Evolutionary conservation across 805 yeast genomes (phyloP), one percentile per base, ranked within the genome.

Genomic region (Blastobotrys attinorum): DNA sequence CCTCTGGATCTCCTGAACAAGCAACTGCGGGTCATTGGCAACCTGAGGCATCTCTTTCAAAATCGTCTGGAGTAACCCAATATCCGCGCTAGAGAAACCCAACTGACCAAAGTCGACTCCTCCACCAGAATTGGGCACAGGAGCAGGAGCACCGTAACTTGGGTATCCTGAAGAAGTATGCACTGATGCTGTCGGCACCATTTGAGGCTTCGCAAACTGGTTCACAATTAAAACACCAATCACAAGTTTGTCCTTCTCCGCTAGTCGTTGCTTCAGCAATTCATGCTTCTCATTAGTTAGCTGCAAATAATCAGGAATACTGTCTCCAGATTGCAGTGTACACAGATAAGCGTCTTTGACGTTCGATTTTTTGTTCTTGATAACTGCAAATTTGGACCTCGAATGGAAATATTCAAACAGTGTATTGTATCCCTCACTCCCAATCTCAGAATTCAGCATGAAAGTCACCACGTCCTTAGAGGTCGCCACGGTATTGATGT

Each of bases 281-380:
- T 25, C 41, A 27, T 33, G 37, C 16, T 37, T 43, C 29, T 36
- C 40, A 6, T 27, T 33, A 3, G 44, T 37, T 5, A 48, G 43
- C 32, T 40, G 36, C 35, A 52, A 39, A 37, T 47, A 57, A 6
- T 45, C 52, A 3, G 61, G 63, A 3, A 48, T 20, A 8, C 46
- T 42, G 32, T 56, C 61, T 11, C 40, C 43, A 1, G 53, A 42
- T 3, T 37, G 48, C 6, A 72, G 43, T 1, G 80, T 71, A 22
- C 79, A 59, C 42, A 82, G 49, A 57, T 81, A 82, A 6, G 81
- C 72, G 59, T 82, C 89, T 53, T 79, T 81, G 32, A 79, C 79
- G 51, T 69, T 66, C 6, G 58, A 48, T 20, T 3, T 13, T 13
- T 23, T 31, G 23, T 41, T 34, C 10, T 75, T 71, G 37, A 82